Base-by-base conservation (phyloP, 768 basidiomycete genomes). In the Suillus sp. region DNA sequence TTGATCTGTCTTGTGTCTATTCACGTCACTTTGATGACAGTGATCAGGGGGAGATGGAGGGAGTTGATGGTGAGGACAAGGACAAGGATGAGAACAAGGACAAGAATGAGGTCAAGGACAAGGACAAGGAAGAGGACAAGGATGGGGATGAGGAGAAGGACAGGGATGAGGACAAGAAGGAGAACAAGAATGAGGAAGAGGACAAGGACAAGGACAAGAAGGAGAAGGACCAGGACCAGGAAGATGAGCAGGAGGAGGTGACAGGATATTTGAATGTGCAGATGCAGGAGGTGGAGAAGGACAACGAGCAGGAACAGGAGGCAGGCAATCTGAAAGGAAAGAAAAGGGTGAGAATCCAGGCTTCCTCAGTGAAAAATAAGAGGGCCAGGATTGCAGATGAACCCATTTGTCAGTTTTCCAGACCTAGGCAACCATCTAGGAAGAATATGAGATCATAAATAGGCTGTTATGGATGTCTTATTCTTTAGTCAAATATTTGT, bases 401-500 rank as follows among this genome's bases (percentile, higher is more conserved):
- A 47, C 45, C 45, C 11, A 22, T 47, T 13, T 13, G 2, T 25
- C 22, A 11, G 45, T 47, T 22, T 14, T 25, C 45, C 45, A 47
- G 22, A 47, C 6, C 22, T 47, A 47, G 22, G 45, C 45, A 47
- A 47, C 45, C 45, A 22, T 47, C 45, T 25, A 47, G 22, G 22
- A 47, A 47, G 45, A 47, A 47, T 32, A 32, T 5, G 5, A 2
- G 30, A 32, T 32, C 30, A 32, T 32, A 32, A 32, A 32, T 32
- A 2, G 30, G 30, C 30, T 32, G 30, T 32, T 32, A 32, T 32
- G 30, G 30, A 5, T 5, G 30, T 32, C 30, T 32, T 47, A 47
- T 47, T 25, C 45, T 47, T n/a, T 45, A 45, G 45, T 45, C 42
- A 43, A 43, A 43, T 43, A 43, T 43, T 43, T 43, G 42, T 43